phyloP scores from a whole-genome alignment of 805 yeast genomes.

The Candida anglica region DNA sequence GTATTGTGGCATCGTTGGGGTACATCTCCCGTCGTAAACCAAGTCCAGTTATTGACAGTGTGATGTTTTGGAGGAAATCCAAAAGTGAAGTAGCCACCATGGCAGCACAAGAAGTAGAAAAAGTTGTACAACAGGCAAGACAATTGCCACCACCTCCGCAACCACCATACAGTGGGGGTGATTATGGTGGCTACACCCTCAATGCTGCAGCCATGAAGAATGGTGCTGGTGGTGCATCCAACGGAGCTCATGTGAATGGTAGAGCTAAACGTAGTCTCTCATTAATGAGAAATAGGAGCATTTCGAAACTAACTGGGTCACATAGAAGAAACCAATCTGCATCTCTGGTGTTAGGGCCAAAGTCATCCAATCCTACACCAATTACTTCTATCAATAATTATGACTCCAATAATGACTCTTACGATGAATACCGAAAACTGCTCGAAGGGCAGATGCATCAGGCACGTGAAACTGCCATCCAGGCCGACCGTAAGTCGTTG shows the following conservation, averaged over 20 bases:
- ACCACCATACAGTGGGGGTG: neutral
- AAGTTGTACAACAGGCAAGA: conserved; percentile 36
- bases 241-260: neutral
- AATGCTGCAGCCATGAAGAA: too few species aligned
- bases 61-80: conserved; percentile 96
- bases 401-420: conserved; percentile 4
- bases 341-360: conserved; percentile 24
- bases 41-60: conserved; percentile 93
- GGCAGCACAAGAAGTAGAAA: conserved; percentile 40
- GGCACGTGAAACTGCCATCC: conserved; percentile 66
- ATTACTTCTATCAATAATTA: too few species aligned
- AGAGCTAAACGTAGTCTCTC: conserved; percentile 38
- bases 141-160: conserved; percentile 32
- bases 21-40: conserved; percentile 87
- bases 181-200: conserved; percentile 1
- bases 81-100: conserved; percentile 76
- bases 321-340: conserved; percentile 53
- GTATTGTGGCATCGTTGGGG: conserved; percentile 81
- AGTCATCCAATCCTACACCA: too few species aligned
- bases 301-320: conserved; percentile 24
- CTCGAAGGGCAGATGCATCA: conserved; percentile 31
- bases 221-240: neutral
- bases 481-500: conserved; percentile 81
- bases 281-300: conserved; percentile 36
- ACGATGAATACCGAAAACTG: neutral